Conservation (phyloP, 164 flowering plant genomes). For the Vitis rotundifolia region DNA sequence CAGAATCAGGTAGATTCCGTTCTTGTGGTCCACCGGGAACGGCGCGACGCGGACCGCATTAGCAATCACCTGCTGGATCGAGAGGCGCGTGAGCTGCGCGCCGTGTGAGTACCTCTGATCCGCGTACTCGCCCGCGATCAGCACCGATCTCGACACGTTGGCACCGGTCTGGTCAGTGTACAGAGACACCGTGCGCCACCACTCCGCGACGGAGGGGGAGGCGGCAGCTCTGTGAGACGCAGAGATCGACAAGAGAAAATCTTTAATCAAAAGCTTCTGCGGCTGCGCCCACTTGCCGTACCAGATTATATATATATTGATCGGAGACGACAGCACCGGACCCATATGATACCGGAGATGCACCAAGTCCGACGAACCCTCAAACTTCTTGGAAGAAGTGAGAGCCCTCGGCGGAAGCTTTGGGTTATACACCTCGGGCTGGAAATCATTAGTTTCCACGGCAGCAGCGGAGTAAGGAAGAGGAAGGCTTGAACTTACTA, state of each 20-base stretch:
- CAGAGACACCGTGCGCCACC: constrained; percentile 84
- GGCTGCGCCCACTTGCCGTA: constrained; percentile 72
- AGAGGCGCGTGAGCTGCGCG: constrained; percentile 58
- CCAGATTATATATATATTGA: constrained; percentile 84
- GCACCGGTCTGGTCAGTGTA: constrained; percentile 95
- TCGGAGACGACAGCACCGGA: constrained; percentile 77
- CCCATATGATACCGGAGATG: constrained; percentile 94
- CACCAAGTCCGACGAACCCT: constrained; percentile 86
- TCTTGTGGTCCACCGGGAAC: constrained; percentile 68
- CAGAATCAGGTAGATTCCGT: constrained; percentile 83
- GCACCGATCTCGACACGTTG: constrained; percentile 59
- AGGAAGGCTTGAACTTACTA: too few species aligned
- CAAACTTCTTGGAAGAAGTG: constrained; percentile 58
- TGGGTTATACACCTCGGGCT: constrained; percentile 26
- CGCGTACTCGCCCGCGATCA: constrained; percentile 65
- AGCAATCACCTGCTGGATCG: constrained; percentile 74
- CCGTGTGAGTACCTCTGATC: constrained; percentile 77
- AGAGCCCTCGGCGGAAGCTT: constrained; percentile 42
- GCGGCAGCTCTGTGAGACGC: constrained; percentile 29
- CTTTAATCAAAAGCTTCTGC: constrained; percentile 68
- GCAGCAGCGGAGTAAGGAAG: too few species aligned
- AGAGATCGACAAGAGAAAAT: constrained; percentile 83
- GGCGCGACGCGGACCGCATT: constrained; percentile 56
- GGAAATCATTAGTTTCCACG: too few species aligned
- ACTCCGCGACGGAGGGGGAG: constrained; percentile 68